Evolutionary conservation across 2,329 filamentous ascomycete genomes (phyloP), one percentile per base, ranked within the genome.

Genomic region (Fusarium incarnatum): DNA sequence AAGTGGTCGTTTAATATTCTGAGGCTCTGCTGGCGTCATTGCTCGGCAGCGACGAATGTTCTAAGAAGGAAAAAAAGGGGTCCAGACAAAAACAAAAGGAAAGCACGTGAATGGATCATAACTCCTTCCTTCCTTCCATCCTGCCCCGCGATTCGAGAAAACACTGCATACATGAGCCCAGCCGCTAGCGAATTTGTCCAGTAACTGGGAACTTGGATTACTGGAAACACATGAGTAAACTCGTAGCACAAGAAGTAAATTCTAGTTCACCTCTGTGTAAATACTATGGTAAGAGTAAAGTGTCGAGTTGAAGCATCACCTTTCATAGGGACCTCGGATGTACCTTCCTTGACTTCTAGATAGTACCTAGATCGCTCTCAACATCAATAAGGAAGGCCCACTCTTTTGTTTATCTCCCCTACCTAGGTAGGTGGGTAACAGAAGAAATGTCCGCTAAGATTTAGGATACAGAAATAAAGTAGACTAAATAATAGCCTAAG

Each of bases 41-140:
- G 22, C 13, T 20, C 10, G 34, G 32, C 10, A 28, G 23, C 16
- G 67, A 63, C 37, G 13, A 44, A 23, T 32, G 50, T 68, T 60
- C 28, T 34, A 40, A 37, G n/a, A 45, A 55, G 13, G 25, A 37
- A 52, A 40, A 47, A 55, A 52, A 52, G 22, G 41, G 67, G 60
- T 50, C 53, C 53, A 46, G 25, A 45, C 28, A 47, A 28, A 45
- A 66, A 57, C 25, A 49, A 57, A 30, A 34, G 23, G 41, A 55
- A 56, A 49, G 52, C 68, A 71, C 64, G 56, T 62, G 64, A 69
- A 65, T 59, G n/a, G n/a, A 55, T 22, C 44, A 25, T n/a, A 63
- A 57, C 63, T 52, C 23, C 28, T 60, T 70, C 70, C 28, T 59
- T 70, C 70, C 68, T 59, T 52, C 70, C 68, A 55, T 52, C 22